Evolutionary conservation across 345 rosid genomes (phyloP).

Genomic region (Toxicodendron radicans): DNA sequence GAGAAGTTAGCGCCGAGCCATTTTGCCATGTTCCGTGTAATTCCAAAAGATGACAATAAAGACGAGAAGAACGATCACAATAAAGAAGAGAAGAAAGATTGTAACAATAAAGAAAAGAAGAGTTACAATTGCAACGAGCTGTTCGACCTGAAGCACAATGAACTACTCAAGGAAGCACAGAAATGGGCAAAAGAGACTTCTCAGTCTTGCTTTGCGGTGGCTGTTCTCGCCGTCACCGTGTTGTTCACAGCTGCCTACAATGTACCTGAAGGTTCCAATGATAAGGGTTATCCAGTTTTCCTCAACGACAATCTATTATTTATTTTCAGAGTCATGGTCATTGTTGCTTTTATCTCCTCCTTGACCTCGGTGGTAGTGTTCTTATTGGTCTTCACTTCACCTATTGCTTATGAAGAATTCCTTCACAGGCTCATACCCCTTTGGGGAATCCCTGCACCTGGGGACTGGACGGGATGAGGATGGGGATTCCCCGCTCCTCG

Average conservation of each 20-base stretch:
- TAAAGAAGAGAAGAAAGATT: too few species aligned
- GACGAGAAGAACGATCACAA: too few species aligned
- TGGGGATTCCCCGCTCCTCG: too few species aligned
- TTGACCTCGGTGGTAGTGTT: slow-evolving; percentile 30
- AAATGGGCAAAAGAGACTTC: slow-evolving; percentile 13
- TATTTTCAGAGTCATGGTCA: slow-evolving; percentile 26
- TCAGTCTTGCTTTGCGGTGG: slow-evolving; percentile 31
- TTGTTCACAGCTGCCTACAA: neutral
- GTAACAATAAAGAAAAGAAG: too few species aligned
- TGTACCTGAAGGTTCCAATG: slow-evolving; percentile 2
- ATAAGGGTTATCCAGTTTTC: slow-evolving; percentile 21
- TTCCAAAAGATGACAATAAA: too few species aligned
- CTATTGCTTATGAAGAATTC: slow-evolving; percentile 19
- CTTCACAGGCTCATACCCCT: neutral
- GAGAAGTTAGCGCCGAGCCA: neutral
- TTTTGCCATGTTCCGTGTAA: neutral
- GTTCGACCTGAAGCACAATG: neutral
- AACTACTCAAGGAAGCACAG: neutral
- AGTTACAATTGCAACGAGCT: neutral
- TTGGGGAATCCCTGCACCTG: too few species aligned
- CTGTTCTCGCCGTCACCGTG: slow-evolving; percentile 9
- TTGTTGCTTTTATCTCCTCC: slow-evolving; percentile 23
- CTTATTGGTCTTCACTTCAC: slow-evolving; percentile 26
- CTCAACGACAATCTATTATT: slow-evolving; percentile 10
- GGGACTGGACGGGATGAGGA: too few species aligned